Evolutionary conservation across 208 protist species (phyloP).

Genomic region (Wallacemonas rigidus): DNA sequence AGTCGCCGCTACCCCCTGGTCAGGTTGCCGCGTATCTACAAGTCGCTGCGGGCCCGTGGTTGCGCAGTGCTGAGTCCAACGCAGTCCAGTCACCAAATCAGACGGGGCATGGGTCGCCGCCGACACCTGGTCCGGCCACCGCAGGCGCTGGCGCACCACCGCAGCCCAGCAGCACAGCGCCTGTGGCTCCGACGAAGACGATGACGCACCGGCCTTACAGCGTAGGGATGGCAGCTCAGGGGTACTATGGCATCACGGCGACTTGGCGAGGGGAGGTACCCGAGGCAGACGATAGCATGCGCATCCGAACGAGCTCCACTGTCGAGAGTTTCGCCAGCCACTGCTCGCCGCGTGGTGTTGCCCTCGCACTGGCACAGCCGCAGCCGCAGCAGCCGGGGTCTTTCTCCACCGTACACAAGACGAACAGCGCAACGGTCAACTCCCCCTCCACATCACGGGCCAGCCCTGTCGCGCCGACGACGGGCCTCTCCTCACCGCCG

Average conservation of each 20-base stretch:
- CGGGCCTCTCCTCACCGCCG: neutral
- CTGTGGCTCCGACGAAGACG: neutral
- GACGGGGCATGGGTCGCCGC: too few species aligned
- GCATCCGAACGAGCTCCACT: neutral
- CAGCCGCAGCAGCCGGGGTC: neutral
- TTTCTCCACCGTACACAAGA: too few species aligned
- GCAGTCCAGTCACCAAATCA: neutral
- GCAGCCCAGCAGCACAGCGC: too few species aligned
- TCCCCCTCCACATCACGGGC: neutral
- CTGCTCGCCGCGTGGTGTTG: neutral
- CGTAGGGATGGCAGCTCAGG: neutral
- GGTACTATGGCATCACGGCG: neutral
- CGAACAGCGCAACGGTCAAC: neutral
- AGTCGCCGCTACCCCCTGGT: constrained; percentile 3
- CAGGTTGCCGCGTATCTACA: neutral
- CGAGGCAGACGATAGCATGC: neutral
- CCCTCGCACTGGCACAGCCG: neutral
- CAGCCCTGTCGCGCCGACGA: neutral
- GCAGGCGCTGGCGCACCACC: too few species aligned
- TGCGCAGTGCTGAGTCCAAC: neutral
- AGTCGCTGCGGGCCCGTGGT: neutral
- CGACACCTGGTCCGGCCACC: neutral
- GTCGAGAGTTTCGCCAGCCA: neutral
- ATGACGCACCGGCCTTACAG: constrained; percentile 19
- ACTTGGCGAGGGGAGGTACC: neutral